Percentiles rank a stretch among this genome's conserved stretches.
Conservation (phyloP, 2,329 filamentous ascomycete species). For the Alternaria brassicicola region DNA sequence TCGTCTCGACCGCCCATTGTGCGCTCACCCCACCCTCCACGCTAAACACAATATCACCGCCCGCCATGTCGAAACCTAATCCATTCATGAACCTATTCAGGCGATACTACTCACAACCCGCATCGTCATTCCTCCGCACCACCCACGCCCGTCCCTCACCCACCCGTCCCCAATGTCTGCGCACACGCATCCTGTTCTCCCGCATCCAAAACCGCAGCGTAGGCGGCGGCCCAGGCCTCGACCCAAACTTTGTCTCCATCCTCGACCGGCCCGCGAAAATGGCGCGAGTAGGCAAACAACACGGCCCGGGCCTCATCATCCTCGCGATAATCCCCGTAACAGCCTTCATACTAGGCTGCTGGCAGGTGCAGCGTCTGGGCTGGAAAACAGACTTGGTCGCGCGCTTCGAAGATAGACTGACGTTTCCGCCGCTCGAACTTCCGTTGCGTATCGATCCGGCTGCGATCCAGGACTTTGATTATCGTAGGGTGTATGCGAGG, state of each 20-base stretch:
- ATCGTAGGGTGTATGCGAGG: conserved; percentile 77
- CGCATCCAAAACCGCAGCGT: conserved; percentile 26
- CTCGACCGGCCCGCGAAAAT: conserved; percentile 84
- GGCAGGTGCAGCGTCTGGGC: conserved; percentile 90
- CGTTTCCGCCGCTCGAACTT: conserved; percentile 82
- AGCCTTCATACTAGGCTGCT: conserved; percentile 86
- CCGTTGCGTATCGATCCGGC: conserved; percentile 80
- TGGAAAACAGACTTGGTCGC: conserved; percentile 96
- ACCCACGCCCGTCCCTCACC: conserved; percentile 27
- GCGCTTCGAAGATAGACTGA: conserved; percentile 87
- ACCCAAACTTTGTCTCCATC: conserved; percentile 81
- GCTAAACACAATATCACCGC: conserved; percentile 1
- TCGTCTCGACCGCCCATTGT: neutral
- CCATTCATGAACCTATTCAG: conserved; percentile 43
- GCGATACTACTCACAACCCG: conserved; percentile 31
- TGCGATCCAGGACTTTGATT: conserved; percentile 90
- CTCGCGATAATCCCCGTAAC: conserved; percentile 89
- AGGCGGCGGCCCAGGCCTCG: conserved; percentile 60
- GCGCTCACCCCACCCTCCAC: neutral
- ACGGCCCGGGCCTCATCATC: conserved; percentile 81
- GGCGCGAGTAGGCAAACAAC: conserved; percentile 74
- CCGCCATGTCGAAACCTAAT: conserved; percentile 40
- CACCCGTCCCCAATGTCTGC: conserved; percentile 45
- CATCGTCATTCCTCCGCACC: conserved; percentile 8
- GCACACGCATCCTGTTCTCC: conserved; percentile 28